Evolutionary conservation across 176 grass and related monocot species (phyloP), one percentile per base, ranked within the genome.

Genomic region (Rhipidocladum racemiflorum): DNA sequence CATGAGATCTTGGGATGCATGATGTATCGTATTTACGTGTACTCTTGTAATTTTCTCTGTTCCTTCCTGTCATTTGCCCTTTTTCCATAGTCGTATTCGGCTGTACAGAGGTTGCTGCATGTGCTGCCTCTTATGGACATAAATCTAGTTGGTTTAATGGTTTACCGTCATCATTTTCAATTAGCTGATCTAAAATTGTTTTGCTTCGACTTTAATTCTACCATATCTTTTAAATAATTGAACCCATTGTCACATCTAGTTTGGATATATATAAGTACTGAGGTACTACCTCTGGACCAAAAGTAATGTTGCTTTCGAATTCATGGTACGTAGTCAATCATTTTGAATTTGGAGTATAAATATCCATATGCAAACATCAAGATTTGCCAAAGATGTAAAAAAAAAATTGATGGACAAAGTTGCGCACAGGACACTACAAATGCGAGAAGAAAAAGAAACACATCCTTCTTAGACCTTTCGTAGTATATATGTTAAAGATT

Each of bases 81-180:
- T 76, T 34, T 76, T 67, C 72, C n/a, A 6, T 81, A n/a, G 40
- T 71, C 40, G 32, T 84, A 55, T 68, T 76, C 61, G 7, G 48
- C 13, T 76, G 48, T 57, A 44, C 30, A 65, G 72, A 82, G 57
- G 72, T 56, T 59, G 59, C 61, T 66, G 57, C 40, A 17, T 23
- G 39, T 86, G 56, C 48, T 30, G 66, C 74, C 83, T 83, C 73
- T 70, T 44, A 51, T 88, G 67, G 46, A 79, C 48, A 73, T 66
- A 78, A 16, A 56, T 75, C 78, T 59, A 81, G 62, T 21, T 23
- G 7, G 11, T 16, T 43, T 51, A n/a, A 40, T 6, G 2, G 9
- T 16, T 43, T 51, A n/a, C 7, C 54, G 23, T 85, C 55, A 29
- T 71, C 15, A 0, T 12, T 11, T 72, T 63, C 15, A 72, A 18